Evolutionary conservation across 805 yeast species (phyloP).

Genomic region (Yamadazyma philogaea): DNA sequence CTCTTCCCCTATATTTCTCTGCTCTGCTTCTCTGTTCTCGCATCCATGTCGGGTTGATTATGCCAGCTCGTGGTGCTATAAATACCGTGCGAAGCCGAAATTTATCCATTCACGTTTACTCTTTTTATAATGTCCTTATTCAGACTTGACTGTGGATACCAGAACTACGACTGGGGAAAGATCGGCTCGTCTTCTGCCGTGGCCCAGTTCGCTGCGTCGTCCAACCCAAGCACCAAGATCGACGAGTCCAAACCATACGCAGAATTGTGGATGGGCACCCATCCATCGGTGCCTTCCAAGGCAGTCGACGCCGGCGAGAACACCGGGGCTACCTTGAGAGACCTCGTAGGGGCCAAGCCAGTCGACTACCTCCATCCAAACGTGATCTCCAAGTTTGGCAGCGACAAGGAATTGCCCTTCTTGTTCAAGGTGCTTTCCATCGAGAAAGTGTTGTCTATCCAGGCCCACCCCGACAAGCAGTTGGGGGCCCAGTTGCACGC

Average conservation of each 20-base stretch:
- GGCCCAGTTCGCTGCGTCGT: conserved; percentile 76
- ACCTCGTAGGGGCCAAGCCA: conserved; percentile 61
- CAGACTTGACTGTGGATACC: conserved; percentile 56
- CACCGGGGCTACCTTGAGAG: conserved; percentile 59
- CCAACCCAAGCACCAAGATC: conserved; percentile 58
- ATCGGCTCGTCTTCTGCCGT: conserved; percentile 82
- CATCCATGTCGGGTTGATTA: neutral
- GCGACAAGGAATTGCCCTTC: conserved; percentile 75
- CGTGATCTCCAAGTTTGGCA: conserved; percentile 65
- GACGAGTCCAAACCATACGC: conserved; percentile 87
- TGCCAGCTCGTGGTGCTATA: neutral
- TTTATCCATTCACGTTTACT: conserved; percentile 1
- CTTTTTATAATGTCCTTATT: conserved; percentile 20
- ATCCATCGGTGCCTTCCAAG: conserved; percentile 82
- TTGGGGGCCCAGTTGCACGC: conserved; percentile 74
- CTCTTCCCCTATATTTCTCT: too few relatives aligned
- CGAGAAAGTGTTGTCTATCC: conserved; percentile 88
- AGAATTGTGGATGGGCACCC: conserved; percentile 99
- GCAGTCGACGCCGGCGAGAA: conserved; percentile 38
- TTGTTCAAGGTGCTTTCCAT: conserved; percentile 92
- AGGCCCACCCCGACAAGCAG: conserved; percentile 95
- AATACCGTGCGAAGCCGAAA: neutral
- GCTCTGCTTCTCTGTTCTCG: neutral
- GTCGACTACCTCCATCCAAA: conserved; percentile 53
- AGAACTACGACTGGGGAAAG: conserved; percentile 87